Percentiles rank a stretch among this genome's conserved stretches.
These are phyloP conservation scores for Medicago truncatula DNA, from an alignment of 306 rosid genomes.

Conservation along the genomic window DNA sequence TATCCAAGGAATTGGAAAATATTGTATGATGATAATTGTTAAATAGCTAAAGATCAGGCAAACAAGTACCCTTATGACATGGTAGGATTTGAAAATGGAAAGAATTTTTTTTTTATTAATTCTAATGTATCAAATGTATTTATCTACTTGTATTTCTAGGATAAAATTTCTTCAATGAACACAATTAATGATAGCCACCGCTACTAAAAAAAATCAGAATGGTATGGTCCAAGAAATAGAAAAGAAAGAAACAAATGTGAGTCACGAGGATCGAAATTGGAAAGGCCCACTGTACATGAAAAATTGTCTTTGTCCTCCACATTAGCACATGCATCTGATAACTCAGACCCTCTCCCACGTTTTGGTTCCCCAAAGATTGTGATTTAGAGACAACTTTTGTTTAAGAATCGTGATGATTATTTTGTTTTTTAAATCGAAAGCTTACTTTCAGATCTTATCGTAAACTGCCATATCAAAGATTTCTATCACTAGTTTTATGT, in stretches of 20 bases:
- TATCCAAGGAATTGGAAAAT: no score
- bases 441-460: not conserved
- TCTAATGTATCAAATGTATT: no score
- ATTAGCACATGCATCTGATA: slow-evolving; percentile 37
- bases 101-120: no score
- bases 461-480: no score
- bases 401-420: not conserved
- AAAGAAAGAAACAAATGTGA: slow-evolving; percentile 15
- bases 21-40: no score
- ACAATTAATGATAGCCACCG: not conserved
- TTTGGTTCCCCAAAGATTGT: not conserved
- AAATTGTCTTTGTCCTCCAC: slow-evolving; percentile 32
- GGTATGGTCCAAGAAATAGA: slow-evolving; percentile 7
- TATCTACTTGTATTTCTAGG: no score
- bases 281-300: slow-evolving; percentile 46
- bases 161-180: no score
- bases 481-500: no score
- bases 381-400: not conserved
- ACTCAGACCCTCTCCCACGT: slow-evolving; percentile 17
- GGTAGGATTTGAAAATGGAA: no score
- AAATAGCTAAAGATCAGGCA: no score
- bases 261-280: not conserved
- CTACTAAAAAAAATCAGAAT: slow-evolving; percentile 14
- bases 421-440: not conserved
- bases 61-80: no score